phyloP scores from a whole-genome alignment of 2,329 filamentous ascomycete species.

The Ophiostoma ips region DNA sequence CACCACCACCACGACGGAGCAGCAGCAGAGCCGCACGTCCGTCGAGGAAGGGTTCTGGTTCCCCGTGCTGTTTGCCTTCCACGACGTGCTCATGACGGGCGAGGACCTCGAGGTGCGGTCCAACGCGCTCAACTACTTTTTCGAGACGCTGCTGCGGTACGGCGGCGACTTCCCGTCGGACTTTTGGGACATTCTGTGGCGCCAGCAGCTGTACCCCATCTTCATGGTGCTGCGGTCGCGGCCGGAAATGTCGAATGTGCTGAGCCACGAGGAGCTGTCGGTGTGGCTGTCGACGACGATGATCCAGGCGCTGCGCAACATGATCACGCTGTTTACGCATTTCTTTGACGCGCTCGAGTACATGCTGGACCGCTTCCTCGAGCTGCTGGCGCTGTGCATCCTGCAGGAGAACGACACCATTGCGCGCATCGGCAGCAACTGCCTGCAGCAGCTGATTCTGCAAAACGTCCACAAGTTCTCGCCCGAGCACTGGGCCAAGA shows the following conservation, averaged over 20 bases:
- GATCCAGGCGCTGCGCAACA: conserved; percentile 95
- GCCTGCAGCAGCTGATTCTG: conserved; percentile 86
- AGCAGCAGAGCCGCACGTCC: conserved; percentile 56
- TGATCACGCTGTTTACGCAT: conserved; percentile 97
- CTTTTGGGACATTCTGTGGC: conserved; percentile 98
- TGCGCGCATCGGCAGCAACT: conserved; percentile 94
- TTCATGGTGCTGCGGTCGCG: conserved; percentile 96
- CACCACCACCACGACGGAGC: conserved; percentile 25
- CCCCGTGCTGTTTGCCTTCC: conserved; percentile 92
- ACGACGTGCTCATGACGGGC: conserved; percentile 97
- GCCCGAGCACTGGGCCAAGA: conserved; percentile 78
- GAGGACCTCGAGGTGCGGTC: conserved; percentile 94
- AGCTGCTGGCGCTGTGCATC: conserved; percentile 87
- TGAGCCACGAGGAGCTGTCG: conserved; percentile 91
- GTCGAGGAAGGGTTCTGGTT: conserved; percentile 99
- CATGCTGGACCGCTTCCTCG: conserved; percentile 95
- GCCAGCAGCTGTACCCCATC: conserved; percentile 91
- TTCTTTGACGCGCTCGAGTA: conserved; percentile 94
- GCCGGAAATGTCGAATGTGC: conserved; percentile 88
- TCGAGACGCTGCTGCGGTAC: conserved; percentile 80
- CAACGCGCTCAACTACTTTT: conserved; percentile 86
- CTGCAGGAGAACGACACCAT: conserved; percentile 99
- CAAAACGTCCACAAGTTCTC: conserved; percentile 93
- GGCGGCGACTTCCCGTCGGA: conserved; percentile 83
- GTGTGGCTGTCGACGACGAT: conserved; percentile 99